Conservation (phyloP, 345 rosid species). For the Gossypium mustelinum region DNA sequence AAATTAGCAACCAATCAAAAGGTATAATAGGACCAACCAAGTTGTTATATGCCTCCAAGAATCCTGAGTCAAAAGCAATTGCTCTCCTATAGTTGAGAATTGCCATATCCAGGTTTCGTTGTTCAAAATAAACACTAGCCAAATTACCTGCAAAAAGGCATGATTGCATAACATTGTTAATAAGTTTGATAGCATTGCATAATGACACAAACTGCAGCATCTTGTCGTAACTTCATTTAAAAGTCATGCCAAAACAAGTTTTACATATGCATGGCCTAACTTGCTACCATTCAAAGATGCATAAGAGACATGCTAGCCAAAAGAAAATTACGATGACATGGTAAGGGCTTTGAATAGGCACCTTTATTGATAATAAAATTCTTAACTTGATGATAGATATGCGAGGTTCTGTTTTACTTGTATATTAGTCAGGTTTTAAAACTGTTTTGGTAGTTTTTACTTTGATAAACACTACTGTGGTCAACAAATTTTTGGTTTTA, state of each 20-base stretch:
- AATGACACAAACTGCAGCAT: not conserved
- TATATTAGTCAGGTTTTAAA: not conserved
- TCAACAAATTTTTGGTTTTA: not conserved
- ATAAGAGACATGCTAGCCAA: not conserved
- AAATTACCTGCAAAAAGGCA: constrained; percentile 57
- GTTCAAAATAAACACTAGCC: constrained; percentile 83
- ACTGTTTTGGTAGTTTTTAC: not conserved
- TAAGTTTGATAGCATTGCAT: not conserved
- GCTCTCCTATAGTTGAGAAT: constrained; percentile 84
- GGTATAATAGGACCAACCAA: constrained; percentile 49
- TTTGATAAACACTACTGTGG: not conserved
- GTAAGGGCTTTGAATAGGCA: not conserved
- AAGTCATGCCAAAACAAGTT: not conserved
- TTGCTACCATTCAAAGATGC: not conserved
- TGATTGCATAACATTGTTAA: not conserved
- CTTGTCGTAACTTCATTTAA: not conserved
- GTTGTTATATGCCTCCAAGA: constrained; percentile 94
- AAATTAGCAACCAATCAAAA: not conserved
- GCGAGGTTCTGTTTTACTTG: not conserved
- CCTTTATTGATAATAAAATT: constrained; percentile 3
- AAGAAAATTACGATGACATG: not conserved
- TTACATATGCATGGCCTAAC: not conserved
- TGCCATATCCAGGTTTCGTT: constrained; percentile 80
- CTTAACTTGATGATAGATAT: not conserved
- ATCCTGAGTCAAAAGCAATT: constrained; percentile 68